Base-by-base conservation (phyloP, 805 yeast genomes). In the Candida verbasci region DNA sequence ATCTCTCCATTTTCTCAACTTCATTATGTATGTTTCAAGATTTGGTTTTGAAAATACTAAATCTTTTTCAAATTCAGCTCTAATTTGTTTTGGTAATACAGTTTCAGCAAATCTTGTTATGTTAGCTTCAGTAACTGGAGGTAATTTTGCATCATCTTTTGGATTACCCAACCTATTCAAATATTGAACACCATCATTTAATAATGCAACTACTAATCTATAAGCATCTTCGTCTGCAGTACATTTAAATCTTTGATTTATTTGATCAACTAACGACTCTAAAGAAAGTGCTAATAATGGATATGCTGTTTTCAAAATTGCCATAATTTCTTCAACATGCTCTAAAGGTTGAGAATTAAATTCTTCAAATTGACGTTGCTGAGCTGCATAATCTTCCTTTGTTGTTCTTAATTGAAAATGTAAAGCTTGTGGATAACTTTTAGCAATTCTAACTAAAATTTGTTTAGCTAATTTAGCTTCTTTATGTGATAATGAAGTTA, bases 191-290 rank as follows among this genome's bases (percentile, higher is more conserved):
- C 96, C 97, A 62, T 93, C 99, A 52, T 87, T 87, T 43, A 93
- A 72, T 39, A 93, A 63, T 0, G 97, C 98, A 43, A 88, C 87
- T 34, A 95, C 89, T 38, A 93, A 70, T 46, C 99, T 71, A 59
- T 93, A 94, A 1, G 96, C 91, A 59, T 93, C 98, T 52, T 91
- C 98, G 57, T 93, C 98, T 1, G 93, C 86, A 30, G 85, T 83
- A 24, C 95, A 82, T 60, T 91, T 93, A 71, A 93, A 91, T 38
- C 97, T 71, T 55, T 88, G 96, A 51, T 82, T 82, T 38, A 93
- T 86, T 65, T 94, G 98, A 52, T 94, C 97, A 20, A 93, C 97
- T 37, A 94, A 65, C 0, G 97, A 87, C 59, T 93, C 99, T 45
- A 94, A 70, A 0, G 97, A 87, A 30, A 93, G 72, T 0, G 98